These are phyloP conservation scores for Ottelia alismoides DNA, from an alignment of 106 monocot genomes.

Conservation along the genomic window DNA sequence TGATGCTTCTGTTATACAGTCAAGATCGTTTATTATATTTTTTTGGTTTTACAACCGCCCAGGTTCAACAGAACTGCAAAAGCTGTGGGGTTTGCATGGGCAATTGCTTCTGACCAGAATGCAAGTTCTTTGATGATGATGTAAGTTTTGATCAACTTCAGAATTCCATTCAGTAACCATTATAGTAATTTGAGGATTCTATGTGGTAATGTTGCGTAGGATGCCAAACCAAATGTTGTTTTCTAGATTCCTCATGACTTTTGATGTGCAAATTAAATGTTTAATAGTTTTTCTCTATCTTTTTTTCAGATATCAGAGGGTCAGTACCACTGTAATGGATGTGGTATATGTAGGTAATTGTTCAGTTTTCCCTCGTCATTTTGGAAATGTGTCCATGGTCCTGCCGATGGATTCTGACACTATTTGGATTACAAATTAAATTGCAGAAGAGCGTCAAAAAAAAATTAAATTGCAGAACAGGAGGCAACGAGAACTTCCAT, in stretches of 20 bases:
- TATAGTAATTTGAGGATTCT: no score
- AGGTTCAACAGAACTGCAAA: slow-evolving; percentile 66
- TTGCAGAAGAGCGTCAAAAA: no score
- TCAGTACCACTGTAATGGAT: slow-evolving; percentile 74
- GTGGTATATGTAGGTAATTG: slow-evolving; percentile 70
- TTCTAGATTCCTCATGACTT: no score
- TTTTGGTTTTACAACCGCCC: background rate
- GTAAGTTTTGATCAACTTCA: slow-evolving; percentile 25
- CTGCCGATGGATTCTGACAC: no score
- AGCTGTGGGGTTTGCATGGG: slow-evolving; percentile 65
- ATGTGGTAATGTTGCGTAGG: no score
- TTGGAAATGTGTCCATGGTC: no score
- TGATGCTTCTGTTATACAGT: no score
- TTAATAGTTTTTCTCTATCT: no score
- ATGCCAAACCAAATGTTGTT: no score
- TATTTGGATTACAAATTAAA: no score
- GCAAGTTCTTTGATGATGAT: slow-evolving; percentile 88
- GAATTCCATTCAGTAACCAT: background rate
- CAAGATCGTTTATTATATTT: no score
- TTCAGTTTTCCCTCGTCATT: background rate
- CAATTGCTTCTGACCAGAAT: slow-evolving; percentile 63
- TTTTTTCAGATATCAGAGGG: slow-evolving; percentile 46
- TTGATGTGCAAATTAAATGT: background rate
- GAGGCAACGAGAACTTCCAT: slow-evolving; percentile 77
- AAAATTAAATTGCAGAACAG: slow-evolving; percentile 50